Conservation (phyloP, 2,329 filamentous ascomycete genomes). For the Pseudogymnoascus sp. region DNA sequence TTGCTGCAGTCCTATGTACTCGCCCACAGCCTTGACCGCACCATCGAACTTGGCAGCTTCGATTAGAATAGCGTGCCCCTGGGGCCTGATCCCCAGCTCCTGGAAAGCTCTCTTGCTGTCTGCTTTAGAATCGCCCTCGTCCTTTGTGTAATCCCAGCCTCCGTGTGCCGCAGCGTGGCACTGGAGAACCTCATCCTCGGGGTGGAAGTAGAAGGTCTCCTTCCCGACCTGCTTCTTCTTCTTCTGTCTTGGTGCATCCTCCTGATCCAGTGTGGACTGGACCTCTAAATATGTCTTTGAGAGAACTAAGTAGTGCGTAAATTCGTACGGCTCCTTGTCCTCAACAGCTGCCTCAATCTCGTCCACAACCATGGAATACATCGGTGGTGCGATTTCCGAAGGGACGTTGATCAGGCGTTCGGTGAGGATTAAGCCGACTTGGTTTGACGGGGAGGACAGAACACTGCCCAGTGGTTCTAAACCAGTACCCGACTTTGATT, state of each 20-base stretch:
- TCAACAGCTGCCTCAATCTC: slow-evolving; percentile 84
- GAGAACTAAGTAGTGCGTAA: slow-evolving; percentile 85
- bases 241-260: slow-evolving; percentile 52
- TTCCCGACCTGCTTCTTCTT: slow-evolving; percentile 57
- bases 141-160: slow-evolving; percentile 70
- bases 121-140: slow-evolving; percentile 66
- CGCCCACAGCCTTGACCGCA: slow-evolving; percentile 66
- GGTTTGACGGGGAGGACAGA: slow-evolving; percentile 45
- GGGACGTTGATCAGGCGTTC: slow-evolving; percentile 96
- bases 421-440: slow-evolving; percentile 79
- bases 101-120: slow-evolving; percentile 94
- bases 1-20: slow-evolving; percentile 58
- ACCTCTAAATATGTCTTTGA: slow-evolving; percentile 92
- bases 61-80: slow-evolving; percentile 79
- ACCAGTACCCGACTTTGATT: slow-evolving; percentile 42
- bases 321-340: slow-evolving; percentile 85
- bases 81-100: slow-evolving; percentile 79
- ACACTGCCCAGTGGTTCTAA: slow-evolving; percentile 51
- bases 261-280: slow-evolving; percentile 66
- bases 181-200: slow-evolving; percentile 86
- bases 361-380: slow-evolving; percentile 90
- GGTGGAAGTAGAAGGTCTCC: slow-evolving; percentile 83
- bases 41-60: slow-evolving; percentile 68
- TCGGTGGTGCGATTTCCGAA: slow-evolving; percentile 81
- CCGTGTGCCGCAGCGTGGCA: slow-evolving; percentile 63